Percentiles rank a stretch among this genome's conserved stretches.
Conservation (phyloP, 768 basidiomycete species). For the Rickenella mellea region DNA sequence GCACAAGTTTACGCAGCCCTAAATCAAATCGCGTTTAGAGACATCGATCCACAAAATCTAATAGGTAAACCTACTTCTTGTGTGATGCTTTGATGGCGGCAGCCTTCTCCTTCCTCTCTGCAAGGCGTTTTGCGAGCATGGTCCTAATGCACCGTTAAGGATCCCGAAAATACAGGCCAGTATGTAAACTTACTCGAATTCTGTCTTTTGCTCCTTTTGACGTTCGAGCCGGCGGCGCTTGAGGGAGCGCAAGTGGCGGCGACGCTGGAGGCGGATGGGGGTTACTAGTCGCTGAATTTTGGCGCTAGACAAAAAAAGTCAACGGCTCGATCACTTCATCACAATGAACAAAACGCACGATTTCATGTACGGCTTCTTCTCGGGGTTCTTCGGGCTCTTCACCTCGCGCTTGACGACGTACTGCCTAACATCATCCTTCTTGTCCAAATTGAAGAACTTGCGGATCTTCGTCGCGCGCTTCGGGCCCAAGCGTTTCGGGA, state of each 20-base stretch:
- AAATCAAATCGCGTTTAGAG: too few species aligned
- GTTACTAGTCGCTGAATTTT: conserved; percentile 98
- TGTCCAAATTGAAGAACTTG: conserved; percentile 93
- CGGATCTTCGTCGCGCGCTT: conserved; percentile 98
- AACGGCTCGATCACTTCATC: background rate
- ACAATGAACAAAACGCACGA: conserved; percentile 48
- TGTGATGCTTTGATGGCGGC: conserved; percentile 83
- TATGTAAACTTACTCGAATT: conserved; percentile 65
- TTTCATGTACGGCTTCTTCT: conserved; percentile 93
- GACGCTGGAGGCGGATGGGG: conserved; percentile 90
- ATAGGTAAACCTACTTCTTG: conserved; percentile 56
- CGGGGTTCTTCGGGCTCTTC: conserved; percentile 76
- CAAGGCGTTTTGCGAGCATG: conserved; percentile 78
- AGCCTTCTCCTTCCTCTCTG: conserved; percentile 88
- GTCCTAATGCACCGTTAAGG: conserved; percentile 26
- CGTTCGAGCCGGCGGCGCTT: conserved; percentile 79
- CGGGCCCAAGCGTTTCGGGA: conserved; percentile 93
- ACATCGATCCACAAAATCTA: too few species aligned
- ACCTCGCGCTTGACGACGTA: conserved; percentile 94
- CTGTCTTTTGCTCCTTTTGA: conserved; percentile 92
- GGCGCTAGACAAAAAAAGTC: conserved; percentile 41
- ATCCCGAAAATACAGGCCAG: background rate
- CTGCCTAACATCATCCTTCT: conserved; percentile 97
- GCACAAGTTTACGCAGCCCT: too few species aligned
- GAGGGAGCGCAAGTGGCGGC: conserved; percentile 84